Conservation (phyloP, 148 eudicot genomes). For the Heliamphora exappendiculata region DNA sequence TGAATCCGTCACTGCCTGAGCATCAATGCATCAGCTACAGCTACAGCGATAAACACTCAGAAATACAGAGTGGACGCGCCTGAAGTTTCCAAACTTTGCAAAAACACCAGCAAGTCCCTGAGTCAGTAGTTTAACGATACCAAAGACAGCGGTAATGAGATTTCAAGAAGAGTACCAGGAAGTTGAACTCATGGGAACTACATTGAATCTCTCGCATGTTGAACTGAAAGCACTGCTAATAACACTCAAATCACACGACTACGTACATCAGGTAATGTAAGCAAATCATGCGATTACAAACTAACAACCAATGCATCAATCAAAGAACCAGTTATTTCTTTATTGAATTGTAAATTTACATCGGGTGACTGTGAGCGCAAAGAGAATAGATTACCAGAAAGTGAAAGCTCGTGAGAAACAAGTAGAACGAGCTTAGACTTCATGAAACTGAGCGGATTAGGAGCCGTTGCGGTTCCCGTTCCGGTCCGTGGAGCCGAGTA, state of each 20-base stretch:
- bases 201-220: neutral
- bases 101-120: neutral
- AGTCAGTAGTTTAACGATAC: neutral
- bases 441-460: constrained; percentile 75
- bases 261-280: neutral
- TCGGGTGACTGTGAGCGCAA: neutral
- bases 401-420: constrained; percentile 93
- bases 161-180: neutral
- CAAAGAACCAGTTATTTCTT: neutral
- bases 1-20: no score
- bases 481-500: neutral
- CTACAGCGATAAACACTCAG: neutral
- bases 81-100: neutral
- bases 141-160: neutral
- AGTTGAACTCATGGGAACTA: neutral
- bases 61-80: neutral
- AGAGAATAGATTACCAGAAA: constrained; percentile 66
- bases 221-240: neutral
- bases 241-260: neutral
- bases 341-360: neutral
- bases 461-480: neutral
- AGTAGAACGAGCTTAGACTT: constrained; percentile 84
- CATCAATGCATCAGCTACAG: neutral
- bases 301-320: neutral
- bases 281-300: neutral